Percentiles rank a stretch among this genome's conserved stretches.
Evolutionary conservation across 805 yeast genomes (phyloP).

Genomic region (Brettanomyces bruxellensis): DNA sequence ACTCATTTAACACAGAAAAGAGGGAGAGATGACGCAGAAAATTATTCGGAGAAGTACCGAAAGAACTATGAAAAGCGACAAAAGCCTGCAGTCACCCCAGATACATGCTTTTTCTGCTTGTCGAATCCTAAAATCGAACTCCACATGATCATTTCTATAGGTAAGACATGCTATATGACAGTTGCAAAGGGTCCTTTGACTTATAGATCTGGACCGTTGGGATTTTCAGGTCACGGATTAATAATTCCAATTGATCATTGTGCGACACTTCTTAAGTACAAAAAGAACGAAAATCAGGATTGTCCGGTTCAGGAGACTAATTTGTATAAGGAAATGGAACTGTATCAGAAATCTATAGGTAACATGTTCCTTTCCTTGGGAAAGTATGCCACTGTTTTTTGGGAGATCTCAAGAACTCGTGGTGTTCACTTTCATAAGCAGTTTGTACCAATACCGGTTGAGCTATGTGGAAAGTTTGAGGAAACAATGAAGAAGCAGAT

Average conservation of each 20-base stretch:
- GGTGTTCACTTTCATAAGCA: conserved; percentile 76
- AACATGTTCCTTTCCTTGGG: conserved; percentile 33
- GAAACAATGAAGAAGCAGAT: conserved; percentile 35
- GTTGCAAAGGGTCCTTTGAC: conserved; percentile 83
- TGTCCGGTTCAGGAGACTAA: conserved; percentile 24
- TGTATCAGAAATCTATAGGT: conserved; percentile 39
- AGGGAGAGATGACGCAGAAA: not conserved
- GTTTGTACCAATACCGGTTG: conserved; percentile 53
- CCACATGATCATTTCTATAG: conserved; percentile 76
- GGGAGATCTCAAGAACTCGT: conserved; percentile 55
- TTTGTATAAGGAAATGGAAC: conserved; percentile 33
- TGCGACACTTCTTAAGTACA: conserved; percentile 29
- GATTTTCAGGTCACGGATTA: conserved; percentile 74
- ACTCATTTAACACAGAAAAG: not conserved
- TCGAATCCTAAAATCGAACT: conserved; percentile 69
- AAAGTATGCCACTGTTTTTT: conserved; percentile 49
- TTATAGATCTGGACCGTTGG: conserved; percentile 31
- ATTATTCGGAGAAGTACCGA: no score
- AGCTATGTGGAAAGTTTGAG: conserved; percentile 30
- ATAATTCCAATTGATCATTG: conserved; percentile 72
- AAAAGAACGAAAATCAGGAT: conserved; percentile 15
- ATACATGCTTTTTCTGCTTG: conserved; percentile 72
- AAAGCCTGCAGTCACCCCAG: conserved; percentile 39
- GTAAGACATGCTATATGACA: conserved; percentile 56
- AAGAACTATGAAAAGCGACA: conserved; percentile 17